A percentile compares a stretch with the other conserved stretches of the same genome.
Conservation (phyloP, 2,329 filamentous ascomycete species). For the Exophiala lecanii-corni region DNA sequence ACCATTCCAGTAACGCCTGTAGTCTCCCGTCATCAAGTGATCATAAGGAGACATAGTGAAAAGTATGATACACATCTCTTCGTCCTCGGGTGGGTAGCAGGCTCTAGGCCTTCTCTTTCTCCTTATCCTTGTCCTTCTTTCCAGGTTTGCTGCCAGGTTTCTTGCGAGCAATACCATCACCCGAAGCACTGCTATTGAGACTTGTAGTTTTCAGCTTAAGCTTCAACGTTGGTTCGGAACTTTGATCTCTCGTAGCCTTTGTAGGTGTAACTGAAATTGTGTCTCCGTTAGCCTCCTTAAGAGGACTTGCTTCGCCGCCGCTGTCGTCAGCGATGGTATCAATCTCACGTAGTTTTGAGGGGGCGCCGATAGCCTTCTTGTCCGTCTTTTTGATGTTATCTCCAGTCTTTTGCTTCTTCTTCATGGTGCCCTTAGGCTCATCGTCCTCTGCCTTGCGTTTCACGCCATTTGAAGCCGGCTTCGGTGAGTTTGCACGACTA, state of each 20-base stretch:
- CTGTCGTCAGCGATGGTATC: constrained; percentile 19
- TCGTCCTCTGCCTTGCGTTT: constrained; percentile 26
- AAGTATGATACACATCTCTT: background rate
- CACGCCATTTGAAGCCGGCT: constrained; percentile 21
- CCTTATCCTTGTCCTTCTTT: constrained; percentile 16
- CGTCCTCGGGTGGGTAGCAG: background rate
- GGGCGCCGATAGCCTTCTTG: constrained; percentile 21
- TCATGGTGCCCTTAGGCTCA: constrained; percentile 15
- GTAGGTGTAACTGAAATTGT: constrained; percentile 25
- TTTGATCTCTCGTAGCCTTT: constrained; percentile 16
- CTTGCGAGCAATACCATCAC: constrained; percentile 13
- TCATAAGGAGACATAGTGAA: background rate
- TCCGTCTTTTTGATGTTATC: constrained; percentile 18
- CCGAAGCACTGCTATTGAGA: background rate
- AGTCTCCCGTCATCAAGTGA: no score
- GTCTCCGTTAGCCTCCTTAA: constrained; percentile 23
- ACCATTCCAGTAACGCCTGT: no score
- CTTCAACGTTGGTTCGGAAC: constrained; percentile 23
- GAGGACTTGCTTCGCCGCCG: constrained; percentile 14
- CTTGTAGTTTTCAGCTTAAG: constrained; percentile 19
- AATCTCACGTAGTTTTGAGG: constrained; percentile 24
- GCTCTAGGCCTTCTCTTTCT: background rate
- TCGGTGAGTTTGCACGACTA: constrained; percentile 27
- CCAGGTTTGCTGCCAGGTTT: constrained; percentile 14
- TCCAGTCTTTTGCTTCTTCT: constrained; percentile 25